Conservation (phyloP, 352 stramenopile genomes). For the Phytophthora palmivora region DNA sequence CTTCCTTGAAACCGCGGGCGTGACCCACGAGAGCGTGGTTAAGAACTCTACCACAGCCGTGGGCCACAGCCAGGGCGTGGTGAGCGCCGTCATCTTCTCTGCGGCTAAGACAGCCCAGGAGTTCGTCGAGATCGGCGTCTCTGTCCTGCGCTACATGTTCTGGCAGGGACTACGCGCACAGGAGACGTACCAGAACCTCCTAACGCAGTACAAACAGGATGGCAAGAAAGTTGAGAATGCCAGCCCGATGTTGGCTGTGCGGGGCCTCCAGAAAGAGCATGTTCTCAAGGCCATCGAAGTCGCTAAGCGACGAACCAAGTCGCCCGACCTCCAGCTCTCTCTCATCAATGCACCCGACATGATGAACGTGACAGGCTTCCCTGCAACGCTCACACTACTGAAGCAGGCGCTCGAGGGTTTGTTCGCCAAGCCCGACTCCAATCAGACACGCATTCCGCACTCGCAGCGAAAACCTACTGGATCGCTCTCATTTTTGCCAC, state of each 20-base stretch:
- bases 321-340: conserved; percentile 69
- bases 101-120: conserved; percentile 58
- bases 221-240: conserved; percentile 38
- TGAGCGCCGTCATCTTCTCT: conserved; percentile 74
- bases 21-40: conserved; percentile 69
- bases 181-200: conserved; percentile 50
- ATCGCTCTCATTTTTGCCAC: conserved; percentile 56
- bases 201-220: conserved; percentile 40
- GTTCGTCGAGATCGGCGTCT: conserved; percentile 53
- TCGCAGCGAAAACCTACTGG: conserved; percentile 82
- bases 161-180: conserved; percentile 82
- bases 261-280: conserved; percentile 58
- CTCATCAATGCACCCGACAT: conserved; percentile 69
- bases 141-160: conserved; percentile 81
- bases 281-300: conserved; percentile 65
- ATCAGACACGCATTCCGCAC: conserved; percentile 80
- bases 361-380: conserved; percentile 79
- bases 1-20: conserved; percentile 58
- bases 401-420: conserved; percentile 55
- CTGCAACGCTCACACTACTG: conserved; percentile 59
- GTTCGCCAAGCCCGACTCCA: conserved; percentile 59
- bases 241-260: conserved; percentile 79
- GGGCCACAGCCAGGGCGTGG: conserved; percentile 85
- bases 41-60: conserved; percentile 49
- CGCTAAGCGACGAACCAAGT: conserved; percentile 49